phyloP scores from a whole-genome alignment of 1,284 basidiomycete genomes.

The Ceratobasidium sp. region DNA sequence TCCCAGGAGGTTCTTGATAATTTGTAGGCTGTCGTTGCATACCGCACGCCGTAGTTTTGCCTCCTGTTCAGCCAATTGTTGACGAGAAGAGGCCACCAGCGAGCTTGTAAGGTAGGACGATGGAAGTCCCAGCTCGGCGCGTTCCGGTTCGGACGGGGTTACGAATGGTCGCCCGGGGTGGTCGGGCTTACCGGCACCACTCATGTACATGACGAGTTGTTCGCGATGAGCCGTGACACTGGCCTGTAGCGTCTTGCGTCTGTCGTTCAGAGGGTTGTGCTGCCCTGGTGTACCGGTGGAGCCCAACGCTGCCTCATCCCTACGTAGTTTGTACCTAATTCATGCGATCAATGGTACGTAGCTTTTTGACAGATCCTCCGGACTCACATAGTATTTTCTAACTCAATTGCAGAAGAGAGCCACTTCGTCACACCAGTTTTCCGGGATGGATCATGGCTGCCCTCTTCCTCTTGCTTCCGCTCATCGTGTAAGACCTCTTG shows the following conservation, averaged over 20 bases:
- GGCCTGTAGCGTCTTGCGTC: background rate
- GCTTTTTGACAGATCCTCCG: background rate
- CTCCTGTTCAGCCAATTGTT: background rate
- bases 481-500: background rate
- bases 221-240: background rate
- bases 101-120: background rate
- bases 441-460: too few species aligned
- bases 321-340: background rate
- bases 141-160: background rate
- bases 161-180: background rate
- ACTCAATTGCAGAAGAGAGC: background rate
- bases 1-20: background rate
- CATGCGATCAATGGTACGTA: too few species aligned
- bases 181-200: background rate
- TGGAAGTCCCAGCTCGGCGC: background rate
- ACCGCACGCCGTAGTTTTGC: background rate
- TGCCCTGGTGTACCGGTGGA: background rate
- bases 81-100: background rate
- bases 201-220: background rate
- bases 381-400: constrained; percentile 6
- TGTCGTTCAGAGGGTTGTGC: background rate
- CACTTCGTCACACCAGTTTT: too few species aligned
- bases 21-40: constrained; percentile 1
- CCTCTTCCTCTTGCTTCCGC: background rate
- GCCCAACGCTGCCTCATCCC: background rate